Evolutionary conservation across 192 early-diverging fungal genomes (phyloP), one percentile per base, ranked within the genome.

Genomic region (Funneliformis geosporum): DNA sequence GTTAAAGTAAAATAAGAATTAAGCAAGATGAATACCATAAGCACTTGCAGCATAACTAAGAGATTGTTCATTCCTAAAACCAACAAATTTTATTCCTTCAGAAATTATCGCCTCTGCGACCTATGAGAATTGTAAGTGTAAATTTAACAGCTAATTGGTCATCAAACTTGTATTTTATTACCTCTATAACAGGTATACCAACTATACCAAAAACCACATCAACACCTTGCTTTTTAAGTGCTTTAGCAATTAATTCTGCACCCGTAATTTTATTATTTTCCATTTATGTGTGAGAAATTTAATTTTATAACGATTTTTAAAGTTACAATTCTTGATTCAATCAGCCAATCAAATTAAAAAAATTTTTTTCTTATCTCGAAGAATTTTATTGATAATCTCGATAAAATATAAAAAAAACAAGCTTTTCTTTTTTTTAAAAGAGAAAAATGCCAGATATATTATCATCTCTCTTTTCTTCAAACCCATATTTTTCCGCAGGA

Each of bases 401-500:
- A 9, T 55, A 6, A 6, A n/a, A n/a, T n/a, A n/a, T n/a, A n/a
- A n/a, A n/a, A 33, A 2, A 33, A 33, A 2, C 33, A 33, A 33
- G 33, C 18, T 21, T 50, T 5, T 50, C 0, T 6, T 7, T 4
- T 50, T 44, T 44, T 10, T 9, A 55, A 55, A 55, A 55, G 18
- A 18, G 7, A 16, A 7, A 14, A 21, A 18, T 21, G 21, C 21
- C 50, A 0, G 21, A 55, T 18, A 55, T 55, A 55, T 21, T 55
- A 21, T 55, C 50, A 55, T 21, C 50, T 1, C 50, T 72, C 11
- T 46, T 89, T 59, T 84, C 89, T 14, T 87, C 87, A 46, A 98
- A 98, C 76, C 97, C 97, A 28, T 95, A 95, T 78, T 98, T 98
- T 79, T 95, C 97, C 11, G 97, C 96, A 5, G 97, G 97, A 16